phyloP scores from a whole-genome alignment of 176 grass and related monocot genomes.

The Secale cereale region DNA sequence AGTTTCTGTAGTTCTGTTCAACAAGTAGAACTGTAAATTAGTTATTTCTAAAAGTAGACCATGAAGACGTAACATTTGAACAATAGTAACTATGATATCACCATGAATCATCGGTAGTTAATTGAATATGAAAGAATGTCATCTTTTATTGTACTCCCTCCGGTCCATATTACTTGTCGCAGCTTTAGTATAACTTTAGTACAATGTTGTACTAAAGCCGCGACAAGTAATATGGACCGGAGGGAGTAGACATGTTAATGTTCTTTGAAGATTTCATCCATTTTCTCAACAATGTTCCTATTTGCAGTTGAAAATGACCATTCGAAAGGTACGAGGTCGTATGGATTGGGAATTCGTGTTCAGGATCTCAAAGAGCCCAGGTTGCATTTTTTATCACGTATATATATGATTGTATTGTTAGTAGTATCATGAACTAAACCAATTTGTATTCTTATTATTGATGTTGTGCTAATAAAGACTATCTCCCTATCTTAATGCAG shows the following conservation, averaged over 20 bases:
- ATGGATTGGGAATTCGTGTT: background rate
- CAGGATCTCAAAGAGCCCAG: background rate
- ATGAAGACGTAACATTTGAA: background rate
- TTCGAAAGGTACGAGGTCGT: background rate
- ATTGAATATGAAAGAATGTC: background rate
- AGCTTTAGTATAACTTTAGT: no score
- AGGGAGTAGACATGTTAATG: background rate
- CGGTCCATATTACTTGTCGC: no score
- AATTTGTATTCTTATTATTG: background rate
- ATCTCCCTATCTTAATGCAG: background rate
- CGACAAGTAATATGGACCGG: no score
- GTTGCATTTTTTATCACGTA: background rate
- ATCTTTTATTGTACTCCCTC: background rate
- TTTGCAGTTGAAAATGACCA: background rate
- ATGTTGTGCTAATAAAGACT: background rate
- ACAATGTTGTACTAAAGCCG: no score
- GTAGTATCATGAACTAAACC: background rate
- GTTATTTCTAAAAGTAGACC: background rate
- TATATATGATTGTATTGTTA: background rate
- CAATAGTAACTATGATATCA: background rate
- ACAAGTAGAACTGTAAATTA: background rate
- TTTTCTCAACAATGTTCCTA: background rate
- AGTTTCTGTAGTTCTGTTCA: background rate
- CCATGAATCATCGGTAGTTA: background rate
- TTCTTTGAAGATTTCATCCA: background rate